Evolutionary conservation across 1,139 yeast species (phyloP), one percentile per base, ranked within the genome.

Genomic region (Yamadazyma buinensis): DNA sequence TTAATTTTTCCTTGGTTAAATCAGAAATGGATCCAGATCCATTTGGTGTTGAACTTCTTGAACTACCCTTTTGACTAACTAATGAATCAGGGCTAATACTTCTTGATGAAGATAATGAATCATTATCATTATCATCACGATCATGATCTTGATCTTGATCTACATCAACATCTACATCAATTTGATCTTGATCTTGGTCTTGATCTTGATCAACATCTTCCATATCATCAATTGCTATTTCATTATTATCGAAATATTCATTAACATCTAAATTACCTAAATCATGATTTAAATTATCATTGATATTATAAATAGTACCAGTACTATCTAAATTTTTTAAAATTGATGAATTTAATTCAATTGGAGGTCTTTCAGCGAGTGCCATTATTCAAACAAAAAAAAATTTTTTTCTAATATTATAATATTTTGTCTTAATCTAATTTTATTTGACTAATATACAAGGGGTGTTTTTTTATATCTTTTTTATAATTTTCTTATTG

Each of bases 351-450:
- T 77, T 76, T 5, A 75, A 65, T 32, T 70, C 73, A 42, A 71
- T 64, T 30, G 78, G 77, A 67, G 77, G 69, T 71, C 77, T 72
- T 49, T 72, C 76, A 47, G 79, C 76, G 59, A 73, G 64, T 39
- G 79, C 79, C 79, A 73, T 73, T n/a, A n/a, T n/a, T n/a, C n/a
- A n/a, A n/a, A n/a, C n/a, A n/a, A n/a, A n/a, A n/a, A n/a, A n/a
- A n/a, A n/a, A n/a, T n/a, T n/a, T n/a, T n/a, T n/a, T n/a, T n/a
- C n/a, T n/a, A n/a, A n/a, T n/a, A n/a, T n/a, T n/a, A n/a, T n/a
- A n/a, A n/a, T n/a, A n/a, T n/a, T n/a, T n/a, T n/a, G n/a, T 22
- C 23, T 22, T 12, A 10, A 10, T 22, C 22, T 19, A 10, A 19
- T 10, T 19, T 10, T n/a, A n/a, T n/a, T n/a, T n/a, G n/a, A n/a